Base-by-base conservation (phyloP, 768 basidiomycete species). In the Boletus huronensis region DNA sequence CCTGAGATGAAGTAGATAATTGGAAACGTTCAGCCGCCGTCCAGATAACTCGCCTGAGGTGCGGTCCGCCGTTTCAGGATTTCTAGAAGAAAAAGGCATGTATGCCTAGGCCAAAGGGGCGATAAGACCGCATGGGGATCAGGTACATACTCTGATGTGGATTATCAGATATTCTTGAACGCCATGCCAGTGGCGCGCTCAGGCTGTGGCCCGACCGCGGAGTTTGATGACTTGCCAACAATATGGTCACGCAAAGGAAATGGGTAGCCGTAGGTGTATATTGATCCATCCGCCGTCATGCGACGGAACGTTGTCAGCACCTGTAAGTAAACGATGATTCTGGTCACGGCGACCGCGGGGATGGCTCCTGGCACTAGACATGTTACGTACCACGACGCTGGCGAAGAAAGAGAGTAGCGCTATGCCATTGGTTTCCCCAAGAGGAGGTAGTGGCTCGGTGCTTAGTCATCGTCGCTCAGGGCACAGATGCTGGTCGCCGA, bases 401-500 rank as follows among this genome's bases (percentile, higher is more conserved):
- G 36, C n/a, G 14, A 19, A 19, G 9, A 19, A 32, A n/a, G n/a
- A n/a, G n/a, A n/a, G n/a, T n/a, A n/a, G n/a, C n/a, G n/a, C n/a
- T n/a, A n/a, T n/a, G n/a, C n/a, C n/a, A n/a, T n/a, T n/a, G n/a
- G n/a, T n/a, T n/a, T n/a, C n/a, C n/a, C n/a, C n/a, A n/a, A n/a
- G 52, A 54, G 36, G 54, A 44, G 52, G 38, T 25, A 8, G 14
- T 38, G n/a, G 17, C 36, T 38, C 17, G 19, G 19, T 34, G 64
- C 63, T 66, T 67, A 67, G 64, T 66, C 64, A 66, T 48, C 57
- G 16, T 34, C 21, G 21, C 47, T 14, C 45, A 17, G 17, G 36
- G 7, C 32, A 16, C 39, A 19, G 39, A 9, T n/a, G n/a, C n/a
- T n/a, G n/a, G 43, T 29, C 28, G 2, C 10, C 36, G 36, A 38